Base-by-base conservation (phyloP, 805 yeast species). In the Candida boleticola region DNA sequence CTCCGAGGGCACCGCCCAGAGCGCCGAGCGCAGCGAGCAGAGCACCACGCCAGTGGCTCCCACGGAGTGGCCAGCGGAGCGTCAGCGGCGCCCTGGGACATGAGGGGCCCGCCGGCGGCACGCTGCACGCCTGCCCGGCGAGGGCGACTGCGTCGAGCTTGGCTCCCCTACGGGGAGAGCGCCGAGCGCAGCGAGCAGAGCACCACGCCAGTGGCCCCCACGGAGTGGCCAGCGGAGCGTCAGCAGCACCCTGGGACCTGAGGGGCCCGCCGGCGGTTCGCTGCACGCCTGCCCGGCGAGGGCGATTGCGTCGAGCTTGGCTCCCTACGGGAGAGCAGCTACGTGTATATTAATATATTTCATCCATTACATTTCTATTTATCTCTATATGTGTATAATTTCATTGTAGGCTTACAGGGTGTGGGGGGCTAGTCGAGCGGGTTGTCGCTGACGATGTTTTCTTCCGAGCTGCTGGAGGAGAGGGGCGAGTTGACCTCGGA, bases 381-480 rank as follows among this genome's bases (percentile, higher is more conserved):
- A 23, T 23, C 27, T 23, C 27, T 23, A 23, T 23, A 11, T 23
- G 11, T 23, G 10, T 23, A 23, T 23, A 23, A 23, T 7, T n/a
- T n/a, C n/a, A n/a, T n/a, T n/a, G n/a, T n/a, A n/a, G n/a, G n/a
- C n/a, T n/a, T n/a, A n/a, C n/a, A n/a, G n/a, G n/a, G n/a, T n/a
- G n/a, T 11, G 7, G 27, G 7, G 17, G 32, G 6, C 32, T 29
- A 31, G 19, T 31, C 35, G 9, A 31, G 20, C 18, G 18, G 18
- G 17, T 20, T 33, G 29, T 40, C 43, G 30, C 39, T 40, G 10
- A 21, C 43, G 10, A 35, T 14, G 26, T 40, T 40, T 7, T 40
- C 43, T 27, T 40, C 43, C 3, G 42, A 37, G 1, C 37, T 36
- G 1, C 37, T 36, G 3, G 48, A 44, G 29, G 33, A 37, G 14